phyloP scores from a whole-genome alignment of 192 early-diverging fungal genomes.

The Linnemannia exigua region DNA sequence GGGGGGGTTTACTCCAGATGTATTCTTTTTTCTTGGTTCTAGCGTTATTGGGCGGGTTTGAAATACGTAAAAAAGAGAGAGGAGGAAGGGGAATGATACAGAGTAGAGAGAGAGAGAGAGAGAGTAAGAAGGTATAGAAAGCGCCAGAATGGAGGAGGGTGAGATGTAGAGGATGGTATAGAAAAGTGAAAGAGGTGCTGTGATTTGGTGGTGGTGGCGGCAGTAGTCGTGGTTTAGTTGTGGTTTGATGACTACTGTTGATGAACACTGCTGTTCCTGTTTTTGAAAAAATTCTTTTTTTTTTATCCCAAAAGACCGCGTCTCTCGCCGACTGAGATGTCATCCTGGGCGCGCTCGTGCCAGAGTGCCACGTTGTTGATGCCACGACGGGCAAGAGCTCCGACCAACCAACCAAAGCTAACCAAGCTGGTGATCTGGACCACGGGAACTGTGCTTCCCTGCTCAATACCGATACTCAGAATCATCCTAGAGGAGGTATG shows the following conservation, averaged over 20 bases:
- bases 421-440: conserved; percentile 27
- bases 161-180: background rate
- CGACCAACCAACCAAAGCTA: conserved; percentile 49
- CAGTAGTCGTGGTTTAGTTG: too few relatives aligned
- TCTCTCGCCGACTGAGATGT: conserved; percentile 28
- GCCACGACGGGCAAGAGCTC: conserved; percentile 35
- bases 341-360: conserved; percentile 36
- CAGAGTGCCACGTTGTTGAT: conserved; percentile 26
- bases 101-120: background rate
- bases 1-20: background rate
- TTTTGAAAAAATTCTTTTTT: too few relatives aligned
- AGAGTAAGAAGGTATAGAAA: background rate
- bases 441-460: conserved; percentile 26
- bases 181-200: background rate
- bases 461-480: conserved; percentile 49
- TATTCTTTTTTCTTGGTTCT: conserved; percentile 3
- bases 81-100: background rate
- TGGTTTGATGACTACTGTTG: background rate
- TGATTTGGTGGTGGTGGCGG: too few relatives aligned
- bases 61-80: background rate
- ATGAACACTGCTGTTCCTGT: too few relatives aligned
- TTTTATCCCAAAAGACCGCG: conserved; percentile 46
- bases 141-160: background rate
- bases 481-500: conserved; percentile 28
- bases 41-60: background rate